Conservation (phyloP, 2,329 filamentous ascomycete genomes). For the Aspergillus oerlinghausenensis region DNA sequence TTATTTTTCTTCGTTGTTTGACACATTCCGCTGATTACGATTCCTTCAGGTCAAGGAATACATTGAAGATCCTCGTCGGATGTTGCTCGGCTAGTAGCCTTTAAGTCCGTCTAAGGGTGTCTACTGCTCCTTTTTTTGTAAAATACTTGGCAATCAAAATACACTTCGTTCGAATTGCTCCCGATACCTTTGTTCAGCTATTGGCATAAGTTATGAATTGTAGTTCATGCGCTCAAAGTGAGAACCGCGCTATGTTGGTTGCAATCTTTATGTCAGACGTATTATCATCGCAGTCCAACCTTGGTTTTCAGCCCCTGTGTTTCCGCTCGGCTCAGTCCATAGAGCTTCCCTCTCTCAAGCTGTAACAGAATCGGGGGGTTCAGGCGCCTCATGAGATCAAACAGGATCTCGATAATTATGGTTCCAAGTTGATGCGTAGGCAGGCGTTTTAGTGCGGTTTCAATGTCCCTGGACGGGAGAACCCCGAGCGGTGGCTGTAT, state of each 20-base stretch:
- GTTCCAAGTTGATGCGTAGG: constrained; percentile 37
- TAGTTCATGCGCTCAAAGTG: neutral
- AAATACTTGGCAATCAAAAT: neutral
- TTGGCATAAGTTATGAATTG: neutral
- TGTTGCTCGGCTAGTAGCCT: constrained; percentile 59
- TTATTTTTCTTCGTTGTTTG: neutral
- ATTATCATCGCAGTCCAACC: constrained; percentile 17
- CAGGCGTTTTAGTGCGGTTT: constrained; percentile 21
- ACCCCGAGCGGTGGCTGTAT: constrained; percentile 12
- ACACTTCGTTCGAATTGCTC: neutral
- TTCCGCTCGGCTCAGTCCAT: constrained; percentile 34
- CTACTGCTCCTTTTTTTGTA: neutral
- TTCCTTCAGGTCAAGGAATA: constrained; percentile 71
- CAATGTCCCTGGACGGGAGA: constrained; percentile 23
- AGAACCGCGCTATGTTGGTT: neutral
- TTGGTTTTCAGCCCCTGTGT: constrained; percentile 32
- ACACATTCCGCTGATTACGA: constrained; percentile 6
- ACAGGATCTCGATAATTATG: constrained; percentile 39
- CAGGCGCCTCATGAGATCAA: constrained; percentile 39
- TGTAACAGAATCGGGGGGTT: constrained; percentile 48
- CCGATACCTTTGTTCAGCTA: neutral
- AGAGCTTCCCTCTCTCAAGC: constrained; percentile 46
- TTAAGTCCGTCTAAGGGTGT: neutral
- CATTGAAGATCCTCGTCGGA: constrained; percentile 89
- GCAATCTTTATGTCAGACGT: neutral